Evolutionary conservation across 441 rosid species (phyloP).

Genomic region (Capsella rubella): DNA sequence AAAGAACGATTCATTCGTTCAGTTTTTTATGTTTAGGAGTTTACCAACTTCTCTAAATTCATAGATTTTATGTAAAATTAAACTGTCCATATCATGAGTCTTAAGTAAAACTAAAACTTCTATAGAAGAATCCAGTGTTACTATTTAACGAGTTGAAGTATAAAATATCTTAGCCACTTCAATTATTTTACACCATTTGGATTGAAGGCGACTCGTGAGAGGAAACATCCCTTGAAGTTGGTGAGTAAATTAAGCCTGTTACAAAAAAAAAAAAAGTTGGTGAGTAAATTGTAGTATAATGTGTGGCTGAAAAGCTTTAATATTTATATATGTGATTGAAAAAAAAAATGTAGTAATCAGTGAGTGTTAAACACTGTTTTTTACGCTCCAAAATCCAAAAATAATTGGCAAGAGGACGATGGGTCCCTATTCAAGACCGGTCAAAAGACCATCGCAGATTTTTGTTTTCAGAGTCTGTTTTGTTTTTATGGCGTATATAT

Average conservation of each 20-base stretch:
- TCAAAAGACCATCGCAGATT: conserved; percentile 25
- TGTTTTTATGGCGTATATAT: conserved; percentile 2
- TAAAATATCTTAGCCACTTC: not conserved
- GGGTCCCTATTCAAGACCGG: conserved; percentile 33
- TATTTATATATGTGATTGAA: not conserved
- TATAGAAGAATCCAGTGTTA: not conserved
- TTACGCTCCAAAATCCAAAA: conserved; percentile 29
- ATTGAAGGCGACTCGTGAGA: conserved; percentile 17
- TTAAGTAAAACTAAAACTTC: not conserved
- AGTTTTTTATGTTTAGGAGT: not conserved
- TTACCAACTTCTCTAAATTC: not conserved
- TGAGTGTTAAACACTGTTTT: conserved; percentile 28
- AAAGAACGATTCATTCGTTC: not conserved
- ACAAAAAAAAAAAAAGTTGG: too few relatives aligned
- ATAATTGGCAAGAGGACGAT: conserved; percentile 26
- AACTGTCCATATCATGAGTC: too few relatives aligned
- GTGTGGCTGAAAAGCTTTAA: not conserved
- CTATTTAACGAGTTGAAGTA: conserved; percentile 1
- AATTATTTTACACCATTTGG: not conserved
- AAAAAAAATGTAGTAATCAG: not conserved
- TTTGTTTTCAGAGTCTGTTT: conserved; percentile 13
- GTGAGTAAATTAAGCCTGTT: conserved; percentile 16
- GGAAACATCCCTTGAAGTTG: conserved; percentile 12
- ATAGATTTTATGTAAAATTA: not conserved
- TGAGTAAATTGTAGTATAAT: conserved; percentile 6